These are phyloP conservation scores for Apiospora rasikravindrae DNA, from an alignment of 2,329 filamentous ascomycete species.

Conservation along the genomic window DNA sequence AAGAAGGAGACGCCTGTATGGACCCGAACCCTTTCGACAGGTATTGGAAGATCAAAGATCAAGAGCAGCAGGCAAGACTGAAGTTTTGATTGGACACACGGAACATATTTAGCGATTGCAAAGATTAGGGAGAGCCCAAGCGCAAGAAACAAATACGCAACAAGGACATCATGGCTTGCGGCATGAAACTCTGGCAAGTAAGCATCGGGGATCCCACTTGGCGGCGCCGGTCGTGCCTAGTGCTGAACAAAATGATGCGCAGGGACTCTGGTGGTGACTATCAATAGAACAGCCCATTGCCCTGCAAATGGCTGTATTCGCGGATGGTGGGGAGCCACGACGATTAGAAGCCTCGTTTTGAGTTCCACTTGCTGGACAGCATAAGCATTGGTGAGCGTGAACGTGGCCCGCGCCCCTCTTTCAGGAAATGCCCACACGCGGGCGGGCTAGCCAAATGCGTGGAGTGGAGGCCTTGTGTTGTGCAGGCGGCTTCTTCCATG, in stretches of 20 bases:
- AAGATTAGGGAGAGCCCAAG: not conserved
- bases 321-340: not conserved
- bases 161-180: not conserved
- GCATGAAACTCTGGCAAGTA: not conserved
- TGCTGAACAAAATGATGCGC: conserved; percentile 1
- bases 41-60: not conserved
- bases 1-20: not conserved
- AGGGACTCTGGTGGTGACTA: conserved; percentile 4
- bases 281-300: conserved; percentile 1
- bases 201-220: conserved; percentile 10
- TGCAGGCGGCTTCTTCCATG: not conserved
- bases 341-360: conserved; percentile 12
- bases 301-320: not conserved
- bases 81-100: not conserved
- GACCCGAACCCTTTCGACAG: not conserved
- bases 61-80: not conserved
- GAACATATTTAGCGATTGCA: not conserved
- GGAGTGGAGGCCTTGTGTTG: not conserved
- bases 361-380: conserved; percentile 7
- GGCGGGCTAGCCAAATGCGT: not conserved
- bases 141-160: conserved; percentile 13
- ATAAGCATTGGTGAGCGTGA: not conserved
- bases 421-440: no score
- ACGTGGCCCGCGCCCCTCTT: not conserved
- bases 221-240: conserved; percentile 1